Evolutionary conservation across 129 eudicot genomes (phyloP).

Genomic region (Escallonia herrerae): DNA sequence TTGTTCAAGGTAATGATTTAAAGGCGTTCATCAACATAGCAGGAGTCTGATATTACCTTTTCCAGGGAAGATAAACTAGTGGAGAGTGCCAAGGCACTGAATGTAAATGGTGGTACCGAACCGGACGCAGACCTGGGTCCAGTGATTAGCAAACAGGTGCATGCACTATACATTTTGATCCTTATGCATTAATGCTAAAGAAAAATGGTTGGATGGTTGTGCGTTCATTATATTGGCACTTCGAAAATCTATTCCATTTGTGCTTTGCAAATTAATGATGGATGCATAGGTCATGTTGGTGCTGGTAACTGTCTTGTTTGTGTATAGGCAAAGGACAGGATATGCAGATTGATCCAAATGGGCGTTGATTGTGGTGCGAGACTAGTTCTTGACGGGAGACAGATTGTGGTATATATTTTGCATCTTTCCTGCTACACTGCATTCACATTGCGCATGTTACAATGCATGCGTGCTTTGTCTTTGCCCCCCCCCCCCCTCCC

Average conservation of each 20-base stretch:
- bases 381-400: constrained; percentile 90
- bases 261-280: neutral
- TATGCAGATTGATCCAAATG: constrained; percentile 60
- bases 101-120: constrained; percentile 79
- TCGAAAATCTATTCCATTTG: neutral
- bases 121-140: constrained; percentile 91
- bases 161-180: neutral
- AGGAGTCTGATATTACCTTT: constrained; percentile 4
- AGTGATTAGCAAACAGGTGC: constrained; percentile 78
- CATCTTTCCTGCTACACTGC: neutral
- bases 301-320: neutral
- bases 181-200: neutral
- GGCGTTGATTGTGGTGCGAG: constrained; percentile 85
- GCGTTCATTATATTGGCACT: neutral
- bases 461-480: too few relatives aligned
- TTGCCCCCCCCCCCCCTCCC: too few relatives aligned
- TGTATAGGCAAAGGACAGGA: constrained; percentile 77
- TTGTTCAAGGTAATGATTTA: neutral
- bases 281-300: neutral
- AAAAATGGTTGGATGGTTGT: neutral
- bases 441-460: too few relatives aligned
- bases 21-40: neutral
- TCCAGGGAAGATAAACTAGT: constrained; percentile 77
- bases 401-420: constrained; percentile 50
- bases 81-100: constrained; percentile 69